These are phyloP conservation scores for Fusarium mexicanum DNA, from an alignment of 2,329 filamentous ascomycete genomes.

Conservation along the genomic window DNA sequence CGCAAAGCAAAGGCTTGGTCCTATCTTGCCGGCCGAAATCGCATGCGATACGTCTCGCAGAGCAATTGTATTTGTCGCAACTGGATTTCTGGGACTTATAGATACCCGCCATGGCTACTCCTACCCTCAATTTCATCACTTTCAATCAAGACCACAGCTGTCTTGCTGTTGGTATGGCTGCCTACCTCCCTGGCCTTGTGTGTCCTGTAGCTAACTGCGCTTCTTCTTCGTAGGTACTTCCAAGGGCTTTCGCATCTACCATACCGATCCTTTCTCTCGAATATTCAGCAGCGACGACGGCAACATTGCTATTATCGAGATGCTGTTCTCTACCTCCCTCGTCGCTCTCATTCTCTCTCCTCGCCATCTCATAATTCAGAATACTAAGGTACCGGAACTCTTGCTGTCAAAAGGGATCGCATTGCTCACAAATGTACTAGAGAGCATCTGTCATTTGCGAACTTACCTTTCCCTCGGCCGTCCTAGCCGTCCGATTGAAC, in stretches of 20 bases:
- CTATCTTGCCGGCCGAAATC: not conserved
- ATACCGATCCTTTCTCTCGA: conserved; percentile 94
- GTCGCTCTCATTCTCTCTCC: conserved; percentile 94
- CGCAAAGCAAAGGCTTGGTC: not conserved
- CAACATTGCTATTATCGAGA: conserved; percentile 95
- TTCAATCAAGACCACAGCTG: conserved; percentile 99
- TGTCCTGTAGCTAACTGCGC: conserved; percentile 11
- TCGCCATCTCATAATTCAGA: conserved; percentile 92
- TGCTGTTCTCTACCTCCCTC: conserved; percentile 97
- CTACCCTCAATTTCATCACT: conserved; percentile 94
- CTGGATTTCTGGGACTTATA: not conserved
- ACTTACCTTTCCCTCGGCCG: conserved; percentile 96
- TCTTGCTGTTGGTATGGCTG: conserved; percentile 83
- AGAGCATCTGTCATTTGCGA: conserved; percentile 91
- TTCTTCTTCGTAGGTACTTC: conserved; percentile 73
- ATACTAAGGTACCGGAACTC: conserved; percentile 80
- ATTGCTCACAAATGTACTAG: conserved; percentile 49
- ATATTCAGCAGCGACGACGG: conserved; percentile 94
- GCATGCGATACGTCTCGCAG: not conserved
- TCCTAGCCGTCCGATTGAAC: conserved; percentile 92
- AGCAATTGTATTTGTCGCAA: not conserved
- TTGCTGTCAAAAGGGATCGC: not conserved
- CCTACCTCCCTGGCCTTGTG: conserved; percentile 1
- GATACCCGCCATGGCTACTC: conserved; percentile 65
- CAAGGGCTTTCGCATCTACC: conserved; percentile 95